A percentile compares a stretch with the other conserved stretches of the same genome.
Conservation (phyloP, 805 yeast species). For the Cyberlindnera xylosilytica region DNA sequence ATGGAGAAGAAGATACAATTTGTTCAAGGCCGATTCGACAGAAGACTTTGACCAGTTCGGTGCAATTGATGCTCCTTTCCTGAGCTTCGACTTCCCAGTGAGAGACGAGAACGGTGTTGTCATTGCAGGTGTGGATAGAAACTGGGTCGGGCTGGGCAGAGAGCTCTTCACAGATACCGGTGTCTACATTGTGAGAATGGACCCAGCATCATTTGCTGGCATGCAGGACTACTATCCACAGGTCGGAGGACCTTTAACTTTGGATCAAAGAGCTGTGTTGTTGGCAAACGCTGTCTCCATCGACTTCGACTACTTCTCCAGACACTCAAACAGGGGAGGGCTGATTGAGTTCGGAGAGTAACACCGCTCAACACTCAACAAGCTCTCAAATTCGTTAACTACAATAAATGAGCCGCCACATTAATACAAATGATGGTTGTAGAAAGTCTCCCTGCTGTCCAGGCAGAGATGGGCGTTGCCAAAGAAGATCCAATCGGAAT, state of each 20-base stretch:
- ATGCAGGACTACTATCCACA: conserved; percentile 49
- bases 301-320: conserved; percentile 95
- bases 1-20: conserved; percentile 86
- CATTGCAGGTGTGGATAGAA: conserved; percentile 79
- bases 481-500: no score
- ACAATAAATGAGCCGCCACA: no score
- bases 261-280: conserved; percentile 83
- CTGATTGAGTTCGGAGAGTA: conserved; percentile 15
- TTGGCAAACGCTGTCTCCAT: conserved; percentile 87
- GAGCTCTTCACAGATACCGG: conserved; percentile 95
- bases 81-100: conserved; percentile 85
- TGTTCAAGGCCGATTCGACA: conserved; percentile 49
- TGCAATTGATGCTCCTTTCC: conserved; percentile 77
- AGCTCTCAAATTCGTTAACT: no score
- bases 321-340: conserved; percentile 64
- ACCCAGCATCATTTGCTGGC: conserved; percentile 62
- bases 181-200: conserved; percentile 83
- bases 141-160: conserved; percentile 93
- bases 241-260: conserved; percentile 48
- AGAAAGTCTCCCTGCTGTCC: no score
- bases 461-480: no score
- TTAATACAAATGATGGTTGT: no score
- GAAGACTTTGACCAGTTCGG: conserved; percentile 73
- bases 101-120: conserved; percentile 53
- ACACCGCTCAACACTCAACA: no score